Evolutionary conservation across 805 yeast genomes (phyloP), one percentile per base, ranked within the genome.

Genomic region (Kuraishia floccosa): DNA sequence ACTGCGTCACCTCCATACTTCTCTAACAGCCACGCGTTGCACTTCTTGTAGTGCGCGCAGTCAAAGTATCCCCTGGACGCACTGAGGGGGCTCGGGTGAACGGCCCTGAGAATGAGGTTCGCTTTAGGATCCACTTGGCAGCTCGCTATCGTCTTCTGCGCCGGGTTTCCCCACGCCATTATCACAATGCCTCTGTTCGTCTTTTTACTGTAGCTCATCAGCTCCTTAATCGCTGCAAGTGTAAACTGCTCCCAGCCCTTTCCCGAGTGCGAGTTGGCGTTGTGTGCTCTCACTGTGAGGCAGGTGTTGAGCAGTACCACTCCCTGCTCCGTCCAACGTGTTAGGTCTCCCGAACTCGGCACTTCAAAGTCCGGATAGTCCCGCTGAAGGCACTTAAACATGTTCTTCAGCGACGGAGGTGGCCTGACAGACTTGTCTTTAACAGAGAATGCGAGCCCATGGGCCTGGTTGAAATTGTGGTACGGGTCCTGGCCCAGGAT

Each of bases 401-500:
- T 91, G 49, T 91, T 91, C 30, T 71, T 63, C 35, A 91, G 60
- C 2, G 96, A 85, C 1, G 93, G 91, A 0, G 98, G 97, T 2
- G 91, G 80, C 2, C 74, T 72, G 1, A 85, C 76, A 1, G 69
- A 62, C 1, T 95, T 94, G 20, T 81, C 79, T 34, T 73, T 65
- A 1, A 91, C 97, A 14, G 93, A 81, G 43, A 91, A 91, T 3
- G 98, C 97, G 18, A 91, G 58, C 0, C 98, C 98, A 47, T 91
- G 98, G 0, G 98, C 98, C 52, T 91, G 98, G 49, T 82, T 81
- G 43, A 55, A 54, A 50, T 86, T 85, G 53, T 91, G 98, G 50
- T 91, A 91, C 1, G 98, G 98, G 50, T 91, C 98, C 52, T 91
- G 98, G 1, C 98, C 98, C 27, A 91, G 59, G 9, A 91, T 68